Base-by-base conservation (phyloP, 768 basidiomycete genomes). In the Termitomyces eurrhizus region DNA sequence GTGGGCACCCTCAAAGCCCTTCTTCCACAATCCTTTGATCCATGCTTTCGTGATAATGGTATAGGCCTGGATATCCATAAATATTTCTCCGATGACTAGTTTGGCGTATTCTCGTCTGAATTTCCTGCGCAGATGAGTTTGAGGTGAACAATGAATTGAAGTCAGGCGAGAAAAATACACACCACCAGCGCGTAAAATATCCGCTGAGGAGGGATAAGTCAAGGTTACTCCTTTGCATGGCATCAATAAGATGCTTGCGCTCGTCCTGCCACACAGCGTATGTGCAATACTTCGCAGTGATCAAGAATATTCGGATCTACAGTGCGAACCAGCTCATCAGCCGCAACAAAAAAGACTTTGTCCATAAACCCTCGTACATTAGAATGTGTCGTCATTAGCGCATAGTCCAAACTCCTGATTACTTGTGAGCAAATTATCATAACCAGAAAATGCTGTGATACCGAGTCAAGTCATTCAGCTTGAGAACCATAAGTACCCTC, bases 221-320 rank as follows among this genome's bases (percentile, higher is more conserved):
- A 42, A 84, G 70, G 18, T 88, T 70, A 2, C 87, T 86, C 35
- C 75, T 74, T 35, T 75, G 73, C 45, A 90, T 81, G 52, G 72
- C 67, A 52, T 76, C 73, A 29, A 78, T 72, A 5, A 85, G 65
- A 32, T 76, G 77, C 50, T 73, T 72, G 66, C 74, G 75, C 57
- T 94, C 87, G 65, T 89, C 88, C 55, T 81, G 77, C 91, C 91
- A 93, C 4, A 92, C 86, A 8, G 92, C 89, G 12, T 78, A 79
- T 54, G 86, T 80, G 70, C 95, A 97, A 73, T 92, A 96, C 68
- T 91, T 89, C 7, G 94, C 95, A 16, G 90, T 90, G 59, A 98
- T 89, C 36, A 98, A 70, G 72, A 98, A 98, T 69, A 98, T 86
- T 21, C 96, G 89, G 60, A 87, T 80, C 81, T 92, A 70, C 16